Conservation (phyloP, 1,284 basidiomycete species). For the Mixia osmundae region DNA sequence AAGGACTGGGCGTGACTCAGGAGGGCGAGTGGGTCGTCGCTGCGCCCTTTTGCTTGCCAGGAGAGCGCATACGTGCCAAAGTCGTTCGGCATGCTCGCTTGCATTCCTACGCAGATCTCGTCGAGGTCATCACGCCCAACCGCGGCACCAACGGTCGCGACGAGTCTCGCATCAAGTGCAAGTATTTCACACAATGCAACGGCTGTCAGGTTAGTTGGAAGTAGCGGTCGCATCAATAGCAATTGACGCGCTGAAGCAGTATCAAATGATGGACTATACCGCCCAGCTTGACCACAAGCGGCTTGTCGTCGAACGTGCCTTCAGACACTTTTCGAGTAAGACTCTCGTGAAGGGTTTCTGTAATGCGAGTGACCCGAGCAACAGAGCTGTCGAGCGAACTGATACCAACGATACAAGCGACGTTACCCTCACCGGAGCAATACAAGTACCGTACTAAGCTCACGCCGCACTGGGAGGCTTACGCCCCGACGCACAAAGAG, state of each 20-base stretch:
- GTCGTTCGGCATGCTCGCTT: slow-evolving; percentile 37
- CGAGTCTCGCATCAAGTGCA: slow-evolving; percentile 40
- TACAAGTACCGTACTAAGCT: slow-evolving; percentile 92
- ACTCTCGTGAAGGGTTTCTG: slow-evolving; percentile 4
- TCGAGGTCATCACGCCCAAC: slow-evolving; percentile 44
- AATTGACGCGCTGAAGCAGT: slow-evolving; percentile 4
- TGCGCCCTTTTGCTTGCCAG: slow-evolving; percentile 58
- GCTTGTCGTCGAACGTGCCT: slow-evolving; percentile 67
- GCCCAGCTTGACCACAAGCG: slow-evolving; percentile 67
- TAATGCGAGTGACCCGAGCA: neutral
- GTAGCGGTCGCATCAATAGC: neutral
- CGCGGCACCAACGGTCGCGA: slow-evolving; percentile 40
- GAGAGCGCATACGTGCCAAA: slow-evolving; percentile 46
- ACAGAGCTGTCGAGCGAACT: slow-evolving; percentile 33
- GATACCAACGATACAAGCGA: slow-evolving; percentile 46
- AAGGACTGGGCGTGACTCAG: slow-evolving; percentile 34
- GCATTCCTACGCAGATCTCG: slow-evolving; percentile 49
- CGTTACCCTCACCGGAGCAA: slow-evolving; percentile 63
- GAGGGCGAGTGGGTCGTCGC: slow-evolving; percentile 49
- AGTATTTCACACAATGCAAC: slow-evolving; percentile 58
- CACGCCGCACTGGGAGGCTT: slow-evolving; percentile 81
- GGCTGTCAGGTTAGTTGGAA: slow-evolving; percentile 18
- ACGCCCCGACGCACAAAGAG: slow-evolving; percentile 29
- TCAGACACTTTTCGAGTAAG: slow-evolving; percentile 47
- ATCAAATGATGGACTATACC: slow-evolving; percentile 64